Conservation (phyloP, 1,284 basidiomycete species). For the Erythrobasidium hasegawianum region DNA sequence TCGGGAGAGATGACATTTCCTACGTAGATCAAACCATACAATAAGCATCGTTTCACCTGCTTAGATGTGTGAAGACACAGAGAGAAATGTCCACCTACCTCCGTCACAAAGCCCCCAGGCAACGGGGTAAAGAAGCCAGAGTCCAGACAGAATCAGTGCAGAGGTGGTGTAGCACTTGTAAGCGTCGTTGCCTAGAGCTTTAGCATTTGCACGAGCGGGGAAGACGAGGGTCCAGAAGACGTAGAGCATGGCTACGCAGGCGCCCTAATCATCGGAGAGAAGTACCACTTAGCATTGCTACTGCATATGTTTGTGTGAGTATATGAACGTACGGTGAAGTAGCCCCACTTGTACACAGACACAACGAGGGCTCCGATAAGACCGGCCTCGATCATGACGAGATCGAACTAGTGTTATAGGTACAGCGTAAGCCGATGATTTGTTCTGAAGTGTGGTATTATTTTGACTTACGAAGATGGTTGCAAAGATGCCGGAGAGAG, state of each 20-base stretch:
- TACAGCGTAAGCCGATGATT: too few species aligned
- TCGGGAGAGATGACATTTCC: slow-evolving; percentile 53
- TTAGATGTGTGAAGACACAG: too few species aligned
- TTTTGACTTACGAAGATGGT: slow-evolving; percentile 53
- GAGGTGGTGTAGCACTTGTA: slow-evolving; percentile 52
- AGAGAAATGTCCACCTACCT: too few species aligned
- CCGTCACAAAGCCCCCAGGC: slow-evolving; percentile 47
- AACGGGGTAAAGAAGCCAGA: slow-evolving; percentile 57
- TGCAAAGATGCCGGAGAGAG: slow-evolving; percentile 57
- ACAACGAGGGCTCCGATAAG: slow-evolving; percentile 57
- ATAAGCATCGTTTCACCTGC: too few species aligned
- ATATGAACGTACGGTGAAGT: slow-evolving; percentile 34
- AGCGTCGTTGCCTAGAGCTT: slow-evolving; percentile 50
- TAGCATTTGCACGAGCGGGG: slow-evolving; percentile 49
- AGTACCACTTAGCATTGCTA: too few species aligned
- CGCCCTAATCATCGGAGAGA: too few species aligned
- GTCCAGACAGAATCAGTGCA: slow-evolving; percentile 54
- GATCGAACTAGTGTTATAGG: not conserved
- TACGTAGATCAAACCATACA: too few species aligned
- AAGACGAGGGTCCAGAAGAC: slow-evolving; percentile 53
- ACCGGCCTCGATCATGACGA: slow-evolving; percentile 54
- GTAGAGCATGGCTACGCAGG: slow-evolving; percentile 54
- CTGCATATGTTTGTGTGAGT: too few species aligned
- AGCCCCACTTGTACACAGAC: slow-evolving; percentile 57
- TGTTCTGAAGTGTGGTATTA: too few species aligned